phyloP scores from a whole-genome alignment of 441 rosid species.

The Pelargonium citronellum region DNA sequence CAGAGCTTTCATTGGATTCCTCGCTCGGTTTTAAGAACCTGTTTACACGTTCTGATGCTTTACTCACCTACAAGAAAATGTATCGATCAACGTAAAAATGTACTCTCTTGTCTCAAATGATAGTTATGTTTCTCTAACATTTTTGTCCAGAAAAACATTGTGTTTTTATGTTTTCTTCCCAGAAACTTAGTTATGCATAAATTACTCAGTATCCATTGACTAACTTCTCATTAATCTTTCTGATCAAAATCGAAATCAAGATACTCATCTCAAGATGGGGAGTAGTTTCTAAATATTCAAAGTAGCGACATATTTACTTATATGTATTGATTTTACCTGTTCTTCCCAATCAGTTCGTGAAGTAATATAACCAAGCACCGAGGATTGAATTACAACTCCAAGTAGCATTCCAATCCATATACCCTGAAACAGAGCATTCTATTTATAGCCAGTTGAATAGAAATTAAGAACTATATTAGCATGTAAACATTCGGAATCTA shows the following conservation, averaged over 20 bases:
- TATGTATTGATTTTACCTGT: slow-evolving; percentile 14
- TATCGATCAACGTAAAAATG: background rate
- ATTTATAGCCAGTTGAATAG: background rate
- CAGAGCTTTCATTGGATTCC: slow-evolving; percentile 10
- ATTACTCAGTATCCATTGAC: no score
- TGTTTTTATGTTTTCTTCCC: no score
- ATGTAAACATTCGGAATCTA: background rate
- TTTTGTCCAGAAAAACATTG: no score
- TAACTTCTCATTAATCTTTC: no score
- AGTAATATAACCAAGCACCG: slow-evolving; percentile 16
- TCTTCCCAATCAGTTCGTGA: slow-evolving; percentile 24
- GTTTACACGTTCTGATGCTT: slow-evolving; percentile 32
- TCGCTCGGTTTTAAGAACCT: slow-evolving; percentile 21
- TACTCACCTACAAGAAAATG: slow-evolving; percentile 25
- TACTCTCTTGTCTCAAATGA: no score
- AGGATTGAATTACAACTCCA: slow-evolving; percentile 16
- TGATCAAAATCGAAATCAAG: background rate
- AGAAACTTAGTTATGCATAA: no score
- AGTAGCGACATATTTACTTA: no score
- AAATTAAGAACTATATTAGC: background rate
- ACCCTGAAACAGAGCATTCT: slow-evolving; percentile 3
- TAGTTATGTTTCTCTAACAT: no score
- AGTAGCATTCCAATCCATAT: slow-evolving; percentile 24
- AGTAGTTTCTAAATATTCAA: no score
- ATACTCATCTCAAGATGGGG: background rate